A percentile compares a stretch with the other conserved stretches of the same genome.
These are phyloP conservation scores for Exutisphaerella laricina DNA, from an alignment of 2,329 filamentous ascomycete genomes.

Conservation along the genomic window DNA sequence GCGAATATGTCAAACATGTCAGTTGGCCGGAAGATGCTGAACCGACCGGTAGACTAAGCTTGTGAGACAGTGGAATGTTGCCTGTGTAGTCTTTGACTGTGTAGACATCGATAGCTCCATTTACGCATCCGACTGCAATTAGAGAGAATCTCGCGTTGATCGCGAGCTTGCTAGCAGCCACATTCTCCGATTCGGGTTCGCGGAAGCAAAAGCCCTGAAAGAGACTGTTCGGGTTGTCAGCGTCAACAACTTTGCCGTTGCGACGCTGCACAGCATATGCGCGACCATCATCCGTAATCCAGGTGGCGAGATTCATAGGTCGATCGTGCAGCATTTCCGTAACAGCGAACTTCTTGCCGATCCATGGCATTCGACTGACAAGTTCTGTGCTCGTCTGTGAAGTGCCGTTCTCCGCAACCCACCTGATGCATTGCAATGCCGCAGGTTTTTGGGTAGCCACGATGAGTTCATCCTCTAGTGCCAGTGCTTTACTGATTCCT, in stretches of 20 bases:
- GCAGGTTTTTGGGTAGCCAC: slow-evolving; percentile 88
- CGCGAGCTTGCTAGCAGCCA: slow-evolving; percentile 65
- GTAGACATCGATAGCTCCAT: slow-evolving; percentile 81
- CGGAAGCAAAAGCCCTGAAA: slow-evolving; percentile 94
- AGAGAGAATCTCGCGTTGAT: slow-evolving; percentile 95
- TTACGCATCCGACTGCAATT: slow-evolving; percentile 75
- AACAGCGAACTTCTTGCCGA: slow-evolving; percentile 70
- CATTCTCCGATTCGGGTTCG: slow-evolving; percentile 54
- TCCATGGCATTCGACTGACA: slow-evolving; percentile 77
- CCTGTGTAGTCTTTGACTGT: slow-evolving; percentile 88
- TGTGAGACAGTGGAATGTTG: slow-evolving; percentile 83
- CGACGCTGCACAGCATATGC: slow-evolving; percentile 84
- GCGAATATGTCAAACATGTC: slow-evolving; percentile 76
- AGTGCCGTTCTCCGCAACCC: slow-evolving; percentile 76
- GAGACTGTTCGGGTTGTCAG: slow-evolving; percentile 54
- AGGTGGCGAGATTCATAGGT: slow-evolving; percentile 92
- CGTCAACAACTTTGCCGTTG: slow-evolving; percentile 30
- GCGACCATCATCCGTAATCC: slow-evolving; percentile 82
- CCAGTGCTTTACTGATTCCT: slow-evolving; percentile 80
- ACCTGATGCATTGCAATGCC: slow-evolving; percentile 94
- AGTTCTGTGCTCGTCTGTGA: slow-evolving; percentile 88
- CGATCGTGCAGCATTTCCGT: slow-evolving; percentile 87
- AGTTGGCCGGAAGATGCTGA: slow-evolving; percentile 61
- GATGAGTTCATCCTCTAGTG: slow-evolving; percentile 85
- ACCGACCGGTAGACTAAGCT: slow-evolving; percentile 65